Base-by-base conservation (phyloP, 208 protist species). In the Trypanosoma vivax region DNA sequence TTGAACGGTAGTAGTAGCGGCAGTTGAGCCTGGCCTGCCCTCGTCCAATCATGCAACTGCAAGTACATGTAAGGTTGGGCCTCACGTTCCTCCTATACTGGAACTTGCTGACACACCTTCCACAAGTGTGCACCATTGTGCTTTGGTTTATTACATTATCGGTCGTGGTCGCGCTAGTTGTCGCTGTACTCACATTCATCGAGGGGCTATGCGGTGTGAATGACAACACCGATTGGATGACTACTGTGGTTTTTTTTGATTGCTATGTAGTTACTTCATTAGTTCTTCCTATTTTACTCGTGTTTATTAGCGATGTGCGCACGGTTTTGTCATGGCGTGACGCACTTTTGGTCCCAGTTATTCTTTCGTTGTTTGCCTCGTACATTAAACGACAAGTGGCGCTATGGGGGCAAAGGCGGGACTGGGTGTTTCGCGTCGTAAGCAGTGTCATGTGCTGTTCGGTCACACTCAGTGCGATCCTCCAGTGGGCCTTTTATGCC, bases 401-500 rank as follows among this genome's bases (percentile, higher is more conserved):
- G 29, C 25, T 19, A 43, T 80, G 69, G 73, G 40, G 54, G 25
- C 33, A 50, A 28, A 56, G 59, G 46, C 48, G 55, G 1, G 27
- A 43, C 11, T 48, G 18, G 24, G 30, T 28, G 19, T 65, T 53
- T 48, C 49, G 50, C 23, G 41, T 31, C 13, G n/a, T 59, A 18
- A 50, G 35, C 30, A 0, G 53, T 21, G 2, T 50, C 33, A 41
- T 30, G 34, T 33, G 42, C 6, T 58, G 9, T 11, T 50, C 46
- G 47, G 54, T 49, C 5, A 55, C 55, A 27, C 23, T 14, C 33
- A 50, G 23, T 60, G 40, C 49, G 9, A 16, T 58, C 1, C 61
- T 92, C 7, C 71, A 79, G 65, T 92, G 84, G 84, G 51, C 73
- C 7, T 92, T 77, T 58, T 81, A 78, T 31, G 70, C 64, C 2